Base-by-base conservation (phyloP, 495 filamentous ascomycete genomes). In the Penicillium roqueforti region DNA sequence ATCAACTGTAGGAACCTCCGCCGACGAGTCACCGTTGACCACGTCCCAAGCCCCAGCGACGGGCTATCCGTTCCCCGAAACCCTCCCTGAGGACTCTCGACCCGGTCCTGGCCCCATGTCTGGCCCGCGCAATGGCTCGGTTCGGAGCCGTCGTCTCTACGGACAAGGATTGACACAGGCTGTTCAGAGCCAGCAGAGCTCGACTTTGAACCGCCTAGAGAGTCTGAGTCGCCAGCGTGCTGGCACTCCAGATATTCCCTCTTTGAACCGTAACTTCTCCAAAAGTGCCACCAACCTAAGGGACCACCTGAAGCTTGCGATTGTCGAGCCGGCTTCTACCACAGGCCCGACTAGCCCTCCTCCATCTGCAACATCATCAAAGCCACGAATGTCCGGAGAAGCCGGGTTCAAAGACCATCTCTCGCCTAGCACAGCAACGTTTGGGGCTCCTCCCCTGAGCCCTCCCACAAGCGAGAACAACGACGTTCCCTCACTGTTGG, bases 1-100 rank as follows among this genome's bases (percentile, higher is more conserved):
- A 13, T 97, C 93, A 1, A 96, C 93, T 16, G 91, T 90, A 36
- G 93, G 92, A 5, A 97, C 92, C 4, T 98, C 93, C 0, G 76
- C 96, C 50, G 83, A 86, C n/a, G 96, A 92, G 13, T 84, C 89
- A 50, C 76, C 76, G 11, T 74, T 83, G 2, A 69, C 71, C 20
- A 78, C 57, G 75, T 76, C 67, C 62, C 80, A 57, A 57, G 60
- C 62, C 32, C 61, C 63, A 39, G 39, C 26, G n/a, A 40, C 43
- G 18, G 43, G 50, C 5, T 49, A 4, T 45, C 64, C 38, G 53
- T 61, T n/a, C 64, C 68, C 32, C 18, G 60, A 54, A 54, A 52
- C 25, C 34, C 49, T 36, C 5, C 22, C 40, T 19, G 49, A 64
- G n/a, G 26, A 42, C 57, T 41, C 55, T 18, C 54, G 59, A 43